Evolutionary conservation across 1,139 yeast species (phyloP).

Genomic region (Geotrichum carabidarum): DNA sequence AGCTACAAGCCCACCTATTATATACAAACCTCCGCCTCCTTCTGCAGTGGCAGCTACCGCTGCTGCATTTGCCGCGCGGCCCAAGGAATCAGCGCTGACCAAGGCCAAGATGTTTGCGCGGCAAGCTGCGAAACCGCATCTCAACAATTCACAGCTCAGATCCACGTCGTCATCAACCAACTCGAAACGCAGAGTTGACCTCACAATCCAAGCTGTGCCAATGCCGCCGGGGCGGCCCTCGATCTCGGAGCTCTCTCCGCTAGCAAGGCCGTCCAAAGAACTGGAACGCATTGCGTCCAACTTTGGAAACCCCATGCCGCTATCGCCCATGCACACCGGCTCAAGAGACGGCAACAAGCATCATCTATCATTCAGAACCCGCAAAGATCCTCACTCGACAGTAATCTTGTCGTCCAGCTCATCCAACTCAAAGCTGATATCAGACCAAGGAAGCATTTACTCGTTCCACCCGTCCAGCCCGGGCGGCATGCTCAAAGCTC

Average conservation of each 20-base stretch:
- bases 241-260: slow-evolving; percentile 39
- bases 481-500: slow-evolving; percentile 33
- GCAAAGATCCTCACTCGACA: slow-evolving; percentile 40
- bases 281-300: slow-evolving; percentile 42
- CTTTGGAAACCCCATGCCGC: slow-evolving; percentile 23
- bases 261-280: slow-evolving; percentile 43
- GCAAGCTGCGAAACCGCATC: slow-evolving; percentile 30
- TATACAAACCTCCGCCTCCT: slow-evolving; percentile 15
- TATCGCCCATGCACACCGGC: slow-evolving; percentile 24
- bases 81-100: slow-evolving; percentile 32
- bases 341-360: slow-evolving; percentile 32
- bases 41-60: slow-evolving; percentile 26
- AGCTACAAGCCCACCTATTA: slow-evolving; percentile 4
- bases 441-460: slow-evolving; percentile 43
- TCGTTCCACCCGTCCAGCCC: slow-evolving; percentile 44
- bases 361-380: slow-evolving; percentile 39
- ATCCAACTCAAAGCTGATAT: slow-evolving; percentile 45
- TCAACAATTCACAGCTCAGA: slow-evolving; percentile 19
- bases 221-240: slow-evolving; percentile 34
- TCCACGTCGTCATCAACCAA: slow-evolving; percentile 21
- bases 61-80: slow-evolving; percentile 32
- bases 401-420: slow-evolving; percentile 44
- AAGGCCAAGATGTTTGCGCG: slow-evolving; percentile 38
- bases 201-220: slow-evolving; percentile 35
- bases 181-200: slow-evolving; percentile 32